Conservation (phyloP, 805 yeast species). For the Ogataea nakhonphanomensis region DNA sequence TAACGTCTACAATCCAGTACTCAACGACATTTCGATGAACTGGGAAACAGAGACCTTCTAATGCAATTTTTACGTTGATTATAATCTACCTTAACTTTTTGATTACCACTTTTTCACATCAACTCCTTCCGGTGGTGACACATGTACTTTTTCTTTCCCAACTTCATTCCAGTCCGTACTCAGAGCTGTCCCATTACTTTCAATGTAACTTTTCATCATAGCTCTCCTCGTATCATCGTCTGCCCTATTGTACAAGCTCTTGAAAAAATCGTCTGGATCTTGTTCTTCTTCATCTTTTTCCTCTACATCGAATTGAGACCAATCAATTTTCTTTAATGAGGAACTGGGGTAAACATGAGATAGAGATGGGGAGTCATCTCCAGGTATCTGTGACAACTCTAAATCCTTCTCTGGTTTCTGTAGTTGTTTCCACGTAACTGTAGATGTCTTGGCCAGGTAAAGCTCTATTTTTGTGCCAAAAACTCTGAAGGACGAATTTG, state of each 20-base stretch:
- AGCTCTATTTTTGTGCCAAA: slow-evolving; percentile 76
- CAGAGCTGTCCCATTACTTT: slow-evolving; percentile 89
- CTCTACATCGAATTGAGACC: slow-evolving; percentile 52
- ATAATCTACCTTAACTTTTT: background rate
- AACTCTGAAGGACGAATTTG: slow-evolving; percentile 44
- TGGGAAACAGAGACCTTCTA: slow-evolving; percentile 24
- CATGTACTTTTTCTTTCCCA: slow-evolving; percentile 55
- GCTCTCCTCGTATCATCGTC: slow-evolving; percentile 89
- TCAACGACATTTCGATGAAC: slow-evolving; percentile 16
- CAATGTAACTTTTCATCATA: slow-evolving; percentile 94
- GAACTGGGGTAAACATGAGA: slow-evolving; percentile 55
- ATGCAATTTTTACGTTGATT: background rate
- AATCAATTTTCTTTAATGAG: slow-evolving; percentile 58
- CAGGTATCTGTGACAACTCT: slow-evolving; percentile 2
- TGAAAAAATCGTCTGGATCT: slow-evolving; percentile 68
- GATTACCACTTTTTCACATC: slow-evolving; percentile 51
- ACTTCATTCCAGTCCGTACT: slow-evolving; percentile 95
- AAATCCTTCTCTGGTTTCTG: slow-evolving; percentile 32
- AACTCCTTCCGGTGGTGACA: slow-evolving; percentile 74
- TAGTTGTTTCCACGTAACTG: slow-evolving; percentile 52
- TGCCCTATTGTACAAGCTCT: slow-evolving; percentile 67
- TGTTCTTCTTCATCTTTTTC: slow-evolving; percentile 40
- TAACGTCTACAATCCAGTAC: background rate
- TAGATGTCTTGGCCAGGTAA: slow-evolving; percentile 44
- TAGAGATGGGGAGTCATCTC: slow-evolving; percentile 3